Base-by-base conservation (phyloP, 805 yeast genomes). In the Metahyphopichia silvanorum region DNA sequence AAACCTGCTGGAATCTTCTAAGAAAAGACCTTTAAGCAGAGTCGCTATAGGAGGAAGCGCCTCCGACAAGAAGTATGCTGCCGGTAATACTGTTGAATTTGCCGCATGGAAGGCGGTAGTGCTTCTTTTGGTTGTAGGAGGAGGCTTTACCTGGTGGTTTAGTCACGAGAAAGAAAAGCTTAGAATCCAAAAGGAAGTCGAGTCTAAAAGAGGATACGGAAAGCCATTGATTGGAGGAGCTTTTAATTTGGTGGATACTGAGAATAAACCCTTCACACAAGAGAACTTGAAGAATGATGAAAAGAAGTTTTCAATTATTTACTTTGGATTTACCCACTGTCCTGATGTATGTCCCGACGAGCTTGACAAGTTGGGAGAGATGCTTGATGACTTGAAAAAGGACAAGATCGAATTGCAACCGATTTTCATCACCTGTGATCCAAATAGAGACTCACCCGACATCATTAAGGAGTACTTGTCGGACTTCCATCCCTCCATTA, bases 261-360 rank as follows among this genome's bases (percentile, higher is more conserved):
- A 87, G 32, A 88, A 89, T 23, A 60, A 82, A 17, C 59, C 55
- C 13, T 93, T 93, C 58, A 87, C 96, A 1, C 79, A 87, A 17
- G 69, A 86, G 40, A 72, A 91, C 46, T 64, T 93, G 51, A 60
- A 74, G 40, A 93, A 89, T 21, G 56, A 62, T 35, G 44, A 60
- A 4, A 61, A 60, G 40, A 82, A 77, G 55, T 93, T 88, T 60
- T 77, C 91, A 8, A 66, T 93, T 28, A 59, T 91, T n/a, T 93
- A 93, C 57, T 93, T 93, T 62, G 98, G 98, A 0, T 93, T 93
- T 66, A 85, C 96, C 4, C 89, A 89, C 62, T 93, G 98, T 63
- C 98, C 98, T 5, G 98, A 93, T 61, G 89, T 93, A 33, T 93
- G 98, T 60, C 98, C 98, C 8, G 98, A 93, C 58, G 98, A 93